Percentiles rank a stretch among this genome's conserved stretches.
These are phyloP conservation scores for Saccharomycopsis vini DNA, from an alignment of 805 yeast genomes.

Conservation along the genomic window DNA sequence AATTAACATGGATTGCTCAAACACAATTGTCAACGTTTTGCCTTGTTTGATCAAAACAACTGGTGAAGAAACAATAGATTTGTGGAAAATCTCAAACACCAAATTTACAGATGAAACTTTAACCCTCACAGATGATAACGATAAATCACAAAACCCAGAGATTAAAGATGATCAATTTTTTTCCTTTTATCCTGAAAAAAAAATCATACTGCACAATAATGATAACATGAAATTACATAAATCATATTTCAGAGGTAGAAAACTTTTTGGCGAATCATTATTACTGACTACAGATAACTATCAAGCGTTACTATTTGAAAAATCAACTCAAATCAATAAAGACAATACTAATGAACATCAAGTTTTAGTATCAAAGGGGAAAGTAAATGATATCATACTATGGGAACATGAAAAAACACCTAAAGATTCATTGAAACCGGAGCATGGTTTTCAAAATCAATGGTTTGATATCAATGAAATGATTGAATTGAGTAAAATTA, in stretches of 20 bases:
- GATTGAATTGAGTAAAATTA: slow-evolving; percentile 9
- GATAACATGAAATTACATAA: not conserved
- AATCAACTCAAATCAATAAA: not conserved
- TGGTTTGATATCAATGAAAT: slow-evolving; percentile 18
- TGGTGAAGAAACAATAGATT: slow-evolving; percentile 3
- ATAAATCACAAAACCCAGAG: not conserved
- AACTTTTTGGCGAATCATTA: slow-evolving; percentile 14
- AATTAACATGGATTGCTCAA: not conserved
- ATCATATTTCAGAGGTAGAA: slow-evolving; percentile 16
- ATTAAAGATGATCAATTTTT: slow-evolving; percentile 9
- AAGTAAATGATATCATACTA: slow-evolving; percentile 10
- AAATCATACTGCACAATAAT: not conserved
- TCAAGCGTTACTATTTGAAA: slow-evolving; percentile 1
- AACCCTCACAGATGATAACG: slow-evolving; percentile 16
- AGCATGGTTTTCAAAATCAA: slow-evolving; percentile 14
- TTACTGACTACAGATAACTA: not conserved
- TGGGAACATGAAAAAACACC: slow-evolving; percentile 20
- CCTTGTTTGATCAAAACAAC: slow-evolving; percentile 8
- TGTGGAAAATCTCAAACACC: slow-evolving; percentile 19
- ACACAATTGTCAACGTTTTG: slow-evolving; percentile 4
- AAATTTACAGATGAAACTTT: slow-evolving; percentile 24
- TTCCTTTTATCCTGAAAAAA: slow-evolving; percentile 5
- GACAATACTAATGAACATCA: not conserved
- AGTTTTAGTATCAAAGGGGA: not conserved
- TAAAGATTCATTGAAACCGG: slow-evolving; percentile 7